Evolutionary conservation across 202 grass and related monocot genomes (phyloP), one percentile per base, ranked within the genome.

Genomic region (Bolboschoenoplectus hybrid): DNA sequence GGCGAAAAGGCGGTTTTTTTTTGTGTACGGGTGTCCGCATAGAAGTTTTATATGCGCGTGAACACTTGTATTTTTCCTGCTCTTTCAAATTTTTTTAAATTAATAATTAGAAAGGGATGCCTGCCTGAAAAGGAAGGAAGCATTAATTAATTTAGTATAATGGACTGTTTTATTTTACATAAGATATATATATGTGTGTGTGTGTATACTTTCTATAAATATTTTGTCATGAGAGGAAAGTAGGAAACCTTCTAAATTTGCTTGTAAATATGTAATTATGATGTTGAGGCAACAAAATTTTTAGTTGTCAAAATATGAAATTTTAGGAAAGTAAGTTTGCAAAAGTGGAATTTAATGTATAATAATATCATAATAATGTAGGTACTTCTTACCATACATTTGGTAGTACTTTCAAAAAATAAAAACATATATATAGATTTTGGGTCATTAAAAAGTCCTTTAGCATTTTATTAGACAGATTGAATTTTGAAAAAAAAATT

Each of bases 51-150:
- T 63, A 63, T 81, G 74, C 74, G 74, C 32, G 19, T 36, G 10
- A 81, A 81, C 53, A 45, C 14, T 45, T 63, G 53, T 60, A 60
- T 32, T 63, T 82, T 65, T 63, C 41, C 41, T 6, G 10, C 9
- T 47, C 17, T 19, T 9, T 12, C 16, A 20, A 26, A 63, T 50
- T 4, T 0, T 44, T 62, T 6, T 43, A 9, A 5, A 67, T 5
- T 67, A 43, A 69, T 49, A 35, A 51, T 50, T 67, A 35, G 81
- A 65, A 67, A 67, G 45, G 13, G 81, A 82, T 7, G 10, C 11
- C 10, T 49, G 46, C 81, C 80, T 66, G 9, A 82, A 66, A 50
- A 14, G 45, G 20, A 80, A 80, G 36, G 17, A 41, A 40, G 38
- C 43, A 39, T 20, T 80, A 11, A 6, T 56, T 39, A 58, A 60